Percentiles rank a stretch among this genome's conserved stretches.
Evolutionary conservation across 768 basidiomycete genomes (phyloP).

Genomic region (Kwoniella bestiolae): DNA sequence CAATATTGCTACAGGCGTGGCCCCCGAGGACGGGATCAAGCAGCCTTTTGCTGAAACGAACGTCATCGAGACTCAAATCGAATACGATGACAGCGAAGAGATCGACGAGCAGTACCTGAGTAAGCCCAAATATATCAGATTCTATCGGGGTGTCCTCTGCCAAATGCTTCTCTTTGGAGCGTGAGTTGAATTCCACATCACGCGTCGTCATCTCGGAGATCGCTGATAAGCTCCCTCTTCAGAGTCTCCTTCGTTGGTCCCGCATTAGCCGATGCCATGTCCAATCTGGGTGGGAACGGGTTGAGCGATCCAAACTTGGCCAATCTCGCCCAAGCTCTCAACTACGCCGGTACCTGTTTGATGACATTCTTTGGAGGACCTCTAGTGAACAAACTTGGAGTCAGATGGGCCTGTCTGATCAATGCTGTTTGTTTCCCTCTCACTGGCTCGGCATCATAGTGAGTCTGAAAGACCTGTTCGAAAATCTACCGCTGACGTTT

Average conservation of each 20-base stretch:
- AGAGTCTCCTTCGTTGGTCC: slow-evolving; percentile 6
- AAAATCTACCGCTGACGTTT: too few relatives aligned
- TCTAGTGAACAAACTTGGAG: slow-evolving; percentile 38
- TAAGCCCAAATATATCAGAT: background rate
- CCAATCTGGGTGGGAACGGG: slow-evolving; percentile 9
- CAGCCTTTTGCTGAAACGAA: background rate
- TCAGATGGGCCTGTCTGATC: slow-evolving; percentile 35
- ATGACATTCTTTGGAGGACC: slow-evolving; percentile 36
- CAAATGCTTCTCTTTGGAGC: slow-evolving; percentile 1
- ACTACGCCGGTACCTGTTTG: slow-evolving; percentile 17
- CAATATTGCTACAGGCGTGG: background rate
- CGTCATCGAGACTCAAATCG: background rate
- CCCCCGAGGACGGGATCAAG: background rate
- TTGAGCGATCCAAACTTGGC: slow-evolving; percentile 26
- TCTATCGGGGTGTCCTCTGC: background rate
- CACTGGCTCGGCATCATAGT: slow-evolving; percentile 27
- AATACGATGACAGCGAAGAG: background rate
- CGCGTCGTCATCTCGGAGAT: background rate
- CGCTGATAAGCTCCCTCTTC: background rate
- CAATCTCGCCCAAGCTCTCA: slow-evolving; percentile 24
- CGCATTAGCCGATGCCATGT: slow-evolving; percentile 1
- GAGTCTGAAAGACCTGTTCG: too few relatives aligned
- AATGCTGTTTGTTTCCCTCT: slow-evolving; percentile 16
- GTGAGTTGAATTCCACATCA: background rate
- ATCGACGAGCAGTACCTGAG: background rate